A percentile compares a stretch with the other conserved stretches of the same genome.
phyloP scores from a whole-genome alignment of 1,284 basidiomycete genomes.

The Somion occarium region DNA sequence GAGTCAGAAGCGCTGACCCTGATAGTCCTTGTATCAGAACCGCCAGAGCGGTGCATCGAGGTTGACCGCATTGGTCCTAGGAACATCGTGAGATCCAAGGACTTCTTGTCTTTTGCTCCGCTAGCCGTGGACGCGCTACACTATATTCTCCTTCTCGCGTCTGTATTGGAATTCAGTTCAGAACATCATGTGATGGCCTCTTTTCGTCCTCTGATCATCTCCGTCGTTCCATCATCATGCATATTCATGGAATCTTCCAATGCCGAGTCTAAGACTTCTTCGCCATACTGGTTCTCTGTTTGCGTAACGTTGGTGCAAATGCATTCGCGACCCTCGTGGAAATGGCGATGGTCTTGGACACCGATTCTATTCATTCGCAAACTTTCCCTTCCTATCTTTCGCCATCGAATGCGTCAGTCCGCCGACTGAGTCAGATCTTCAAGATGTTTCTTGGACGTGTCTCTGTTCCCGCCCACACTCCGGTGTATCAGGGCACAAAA shows the following conservation, averaged over 20 bases:
- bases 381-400: slow-evolving; percentile 1
- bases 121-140: slow-evolving; percentile 12
- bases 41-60: slow-evolving; percentile 17
- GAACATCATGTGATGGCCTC: slow-evolving; percentile 8
- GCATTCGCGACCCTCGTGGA: background rate
- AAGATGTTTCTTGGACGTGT: background rate
- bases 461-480: background rate
- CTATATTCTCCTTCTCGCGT: slow-evolving; percentile 2
- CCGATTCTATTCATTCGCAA: background rate
- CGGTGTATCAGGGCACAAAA: background rate
- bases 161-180: background rate
- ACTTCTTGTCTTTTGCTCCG: slow-evolving; percentile 10
- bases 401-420: background rate
- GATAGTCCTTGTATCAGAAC: slow-evolving; percentile 17
- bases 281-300: background rate
- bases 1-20: slow-evolving; percentile 16
- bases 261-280: background rate
- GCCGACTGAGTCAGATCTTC: background rate
- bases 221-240: background rate
- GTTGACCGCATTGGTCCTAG: slow-evolving; percentile 18
- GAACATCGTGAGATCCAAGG: slow-evolving; percentile 18
- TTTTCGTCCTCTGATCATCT: background rate
- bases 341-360: background rate
- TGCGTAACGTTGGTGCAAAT: slow-evolving; percentile 1
- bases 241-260: background rate